Conservation (phyloP, 2,329 filamentous ascomycete species). For the Pseudocercospora macadamiae region DNA sequence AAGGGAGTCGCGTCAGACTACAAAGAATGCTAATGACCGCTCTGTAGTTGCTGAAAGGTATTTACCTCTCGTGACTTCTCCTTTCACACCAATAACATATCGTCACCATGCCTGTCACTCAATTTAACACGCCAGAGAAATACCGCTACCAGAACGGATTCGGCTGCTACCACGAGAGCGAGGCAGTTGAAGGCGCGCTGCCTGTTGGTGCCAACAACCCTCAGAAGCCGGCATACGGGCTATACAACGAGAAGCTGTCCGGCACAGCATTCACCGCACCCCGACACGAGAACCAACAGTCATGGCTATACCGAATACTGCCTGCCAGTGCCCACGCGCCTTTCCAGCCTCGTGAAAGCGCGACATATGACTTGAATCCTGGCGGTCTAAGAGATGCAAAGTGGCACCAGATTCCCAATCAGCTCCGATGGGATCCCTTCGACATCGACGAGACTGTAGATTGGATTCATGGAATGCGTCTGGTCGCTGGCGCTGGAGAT, state of each 20-base stretch:
- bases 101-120: constrained; percentile 66
- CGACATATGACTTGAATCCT: constrained; percentile 55
- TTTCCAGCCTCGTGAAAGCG: constrained; percentile 54
- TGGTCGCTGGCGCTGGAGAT: constrained; percentile 79
- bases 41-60: neutral
- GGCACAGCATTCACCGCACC: constrained; percentile 63
- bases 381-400: constrained; percentile 40
- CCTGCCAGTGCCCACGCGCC: constrained; percentile 62
- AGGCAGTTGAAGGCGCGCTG: constrained; percentile 74
- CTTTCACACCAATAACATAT: too few relatives aligned
- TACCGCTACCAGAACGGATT: constrained; percentile 83
- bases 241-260: constrained; percentile 76
- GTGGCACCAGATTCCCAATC: constrained; percentile 76
- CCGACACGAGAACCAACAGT: constrained; percentile 59
- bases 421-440: constrained; percentile 79
- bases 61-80: neutral
- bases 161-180: constrained; percentile 75
- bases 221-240: constrained; percentile 74
- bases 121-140: constrained; percentile 65
- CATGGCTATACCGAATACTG: constrained; percentile 62
- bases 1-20: neutral
- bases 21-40: neutral
- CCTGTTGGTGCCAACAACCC: constrained; percentile 79
- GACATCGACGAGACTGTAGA: constrained; percentile 70
- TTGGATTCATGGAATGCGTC: constrained; percentile 69